These are phyloP conservation scores for Pichia scutulata DNA, from an alignment of 805 yeast genomes.

Conservation along the genomic window DNA sequence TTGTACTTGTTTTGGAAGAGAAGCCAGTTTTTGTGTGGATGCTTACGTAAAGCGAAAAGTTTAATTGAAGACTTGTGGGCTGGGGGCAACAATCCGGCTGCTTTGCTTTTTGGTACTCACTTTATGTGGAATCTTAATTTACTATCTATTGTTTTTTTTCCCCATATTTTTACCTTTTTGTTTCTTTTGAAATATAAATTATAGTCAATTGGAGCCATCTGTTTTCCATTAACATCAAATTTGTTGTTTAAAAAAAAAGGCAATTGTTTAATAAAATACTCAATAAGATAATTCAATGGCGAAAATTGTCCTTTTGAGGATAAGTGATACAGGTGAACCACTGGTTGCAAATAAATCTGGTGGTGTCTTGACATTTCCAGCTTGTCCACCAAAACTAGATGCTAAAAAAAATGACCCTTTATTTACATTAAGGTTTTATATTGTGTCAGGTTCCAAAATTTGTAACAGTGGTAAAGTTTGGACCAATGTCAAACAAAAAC, in stretches of 20 bases:
- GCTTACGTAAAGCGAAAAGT: background rate
- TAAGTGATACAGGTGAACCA: constrained; percentile 44
- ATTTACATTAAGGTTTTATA: constrained; percentile 47
- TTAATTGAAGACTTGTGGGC: background rate
- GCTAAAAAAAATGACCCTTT: constrained; percentile 31
- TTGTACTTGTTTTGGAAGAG: background rate
- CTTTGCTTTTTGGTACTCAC: too few relatives aligned
- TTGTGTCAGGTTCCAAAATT: constrained; percentile 71
- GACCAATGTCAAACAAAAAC: constrained; percentile 59
- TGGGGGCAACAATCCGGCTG: background rate
- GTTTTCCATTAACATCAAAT: too few relatives aligned
- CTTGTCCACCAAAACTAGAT: constrained; percentile 31
- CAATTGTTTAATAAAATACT: background rate
- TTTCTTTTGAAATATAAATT: too few relatives aligned
- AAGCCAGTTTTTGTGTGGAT: background rate
- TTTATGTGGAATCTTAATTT: background rate
- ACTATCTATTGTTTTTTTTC: background rate
- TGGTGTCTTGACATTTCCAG: constrained; percentile 47
- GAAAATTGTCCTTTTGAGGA: constrained; percentile 37
- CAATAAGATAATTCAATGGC: constrained; percentile 18
- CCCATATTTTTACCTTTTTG: too few relatives aligned
- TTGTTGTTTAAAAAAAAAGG: background rate
- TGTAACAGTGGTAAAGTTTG: constrained; percentile 63
- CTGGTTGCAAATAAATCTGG: constrained; percentile 26
- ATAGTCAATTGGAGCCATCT: background rate